A percentile compares a stretch with the other conserved stretches of the same genome.
phyloP scores from a whole-genome alignment of 495 filamentous ascomycete species.

The Massariosphaeria phaeospora region DNA sequence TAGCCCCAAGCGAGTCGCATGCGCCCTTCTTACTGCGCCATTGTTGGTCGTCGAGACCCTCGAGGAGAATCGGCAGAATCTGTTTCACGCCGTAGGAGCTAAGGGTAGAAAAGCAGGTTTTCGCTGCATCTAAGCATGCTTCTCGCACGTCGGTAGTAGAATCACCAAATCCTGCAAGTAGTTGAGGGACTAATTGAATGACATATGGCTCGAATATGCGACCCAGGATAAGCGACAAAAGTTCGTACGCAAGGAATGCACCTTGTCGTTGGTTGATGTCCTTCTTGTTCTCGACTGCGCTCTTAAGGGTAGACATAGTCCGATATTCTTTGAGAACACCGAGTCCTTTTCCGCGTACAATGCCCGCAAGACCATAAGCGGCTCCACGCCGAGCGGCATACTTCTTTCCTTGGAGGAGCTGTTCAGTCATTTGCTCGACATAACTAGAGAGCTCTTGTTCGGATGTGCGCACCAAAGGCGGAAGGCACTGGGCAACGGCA shows the following conservation, averaged over 20 bases:
- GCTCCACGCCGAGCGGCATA: constrained; percentile 89
- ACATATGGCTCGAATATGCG: constrained; percentile 92
- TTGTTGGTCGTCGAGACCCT: constrained; percentile 89
- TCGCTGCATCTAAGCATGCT: constrained; percentile 85
- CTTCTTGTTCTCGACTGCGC: constrained; percentile 84
- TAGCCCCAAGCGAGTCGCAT: constrained; percentile 90
- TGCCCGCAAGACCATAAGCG: constrained; percentile 88
- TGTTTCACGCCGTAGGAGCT: constrained; percentile 95
- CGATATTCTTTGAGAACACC: constrained; percentile 77
- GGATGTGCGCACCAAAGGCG: constrained; percentile 77
- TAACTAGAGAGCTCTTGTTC: constrained; percentile 72
- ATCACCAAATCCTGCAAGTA: constrained; percentile 86
- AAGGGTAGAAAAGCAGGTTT: constrained; percentile 85
- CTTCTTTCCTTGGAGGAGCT: constrained; percentile 74
- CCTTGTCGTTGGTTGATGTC: constrained; percentile 83
- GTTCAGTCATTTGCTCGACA: constrained; percentile 71
- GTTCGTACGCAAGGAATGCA: constrained; percentile 82
- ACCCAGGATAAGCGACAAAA: constrained; percentile 78
- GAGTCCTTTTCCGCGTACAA: constrained; percentile 80
- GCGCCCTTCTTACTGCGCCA: constrained; percentile 99
- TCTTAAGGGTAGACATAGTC: constrained; percentile 71
- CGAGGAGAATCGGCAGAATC: constrained; percentile 83
- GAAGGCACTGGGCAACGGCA: constrained; percentile 87
- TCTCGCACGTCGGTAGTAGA: constrained; percentile 82
- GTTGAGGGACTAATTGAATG: constrained; percentile 87